A percentile compares a stretch with the other conserved stretches of the same genome.
phyloP scores from a whole-genome alignment of 2,329 filamentous ascomycete genomes.

The Fusarium chaquense region DNA sequence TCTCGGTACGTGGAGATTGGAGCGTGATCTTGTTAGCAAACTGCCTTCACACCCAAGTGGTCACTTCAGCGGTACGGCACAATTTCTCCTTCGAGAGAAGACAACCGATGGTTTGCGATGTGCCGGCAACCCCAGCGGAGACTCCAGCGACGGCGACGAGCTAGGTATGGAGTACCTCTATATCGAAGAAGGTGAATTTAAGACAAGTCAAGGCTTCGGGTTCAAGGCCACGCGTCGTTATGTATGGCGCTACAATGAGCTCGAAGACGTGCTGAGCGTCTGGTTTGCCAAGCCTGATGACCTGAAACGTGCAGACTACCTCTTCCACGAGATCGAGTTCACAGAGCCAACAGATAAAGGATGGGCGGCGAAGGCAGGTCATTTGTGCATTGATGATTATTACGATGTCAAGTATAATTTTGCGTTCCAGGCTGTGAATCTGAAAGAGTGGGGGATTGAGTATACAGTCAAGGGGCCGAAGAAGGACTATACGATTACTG shows the following conservation, averaged over 20 bases:
- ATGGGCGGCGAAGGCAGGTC: constrained; percentile 74
- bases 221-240: constrained; percentile 76
- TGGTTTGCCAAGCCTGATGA: constrained; percentile 80
- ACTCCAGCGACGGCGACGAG: constrained; percentile 45
- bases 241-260: constrained; percentile 76
- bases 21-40: constrained; percentile 66
- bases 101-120: constrained; percentile 65
- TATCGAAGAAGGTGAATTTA: constrained; percentile 74
- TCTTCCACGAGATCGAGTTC: constrained; percentile 82
- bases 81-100: constrained; percentile 71
- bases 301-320: constrained; percentile 71
- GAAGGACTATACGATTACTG: constrained; percentile 76
- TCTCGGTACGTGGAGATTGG: constrained; percentile 76
- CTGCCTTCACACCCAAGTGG: constrained; percentile 72
- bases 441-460: constrained; percentile 69
- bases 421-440: constrained; percentile 66
- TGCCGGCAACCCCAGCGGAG: constrained; percentile 35
- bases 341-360: constrained; percentile 54
- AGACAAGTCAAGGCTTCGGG: constrained; percentile 64
- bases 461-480: constrained; percentile 78
- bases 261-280: constrained; percentile 70
- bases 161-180: constrained; percentile 73
- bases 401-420: constrained; percentile 80
- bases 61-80: constrained; percentile 72
- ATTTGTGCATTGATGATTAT: constrained; percentile 78